Base-by-base conservation (phyloP, 2,329 filamentous ascomycete genomes). In the Xylaria multiplex region DNA sequence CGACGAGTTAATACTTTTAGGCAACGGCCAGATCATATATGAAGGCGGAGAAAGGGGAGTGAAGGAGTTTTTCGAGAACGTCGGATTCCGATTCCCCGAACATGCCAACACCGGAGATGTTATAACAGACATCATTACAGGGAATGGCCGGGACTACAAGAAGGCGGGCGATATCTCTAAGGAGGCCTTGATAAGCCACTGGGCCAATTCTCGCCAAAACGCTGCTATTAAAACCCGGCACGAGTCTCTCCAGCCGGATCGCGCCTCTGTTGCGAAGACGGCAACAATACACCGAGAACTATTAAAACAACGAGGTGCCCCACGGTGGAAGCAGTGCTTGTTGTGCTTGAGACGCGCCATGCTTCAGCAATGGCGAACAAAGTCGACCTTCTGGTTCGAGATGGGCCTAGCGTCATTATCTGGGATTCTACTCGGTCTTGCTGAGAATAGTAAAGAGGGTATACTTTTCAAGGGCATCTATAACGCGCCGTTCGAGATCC, bases 91-190 rank as follows among this genome's bases (percentile, higher is more conserved):
- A 0, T 86, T 89, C 64, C 82, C 82, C 0, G 65, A 75, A 16
- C 79, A 83, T 63, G 79, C 79, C 50, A 89, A 89, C 68, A 82
- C 81, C 6, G 86, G 84, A 8, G 87, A 89, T 67, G 79, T 85
- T 1, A 81, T 89, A 27, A 86, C 86, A n/a, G 86, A 89, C 59
- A 88, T 89, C 68, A 84, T 88, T 70, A 86, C 85, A 0, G 86
- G 86, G 2, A 85, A 87, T 67, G 85, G 86, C 0, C 77, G 81
- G 14, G 73, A 78, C 13, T 87, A 88, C 75, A 85, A 85, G 68
- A 70, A 66, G 3, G 72, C 71, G 0, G 83, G 82, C 4, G 81
- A 85, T 45, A 79, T 83, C 32, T 81, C 80, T 40, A 83, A 83
- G 35, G 78, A 83, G n/a, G 71, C 78, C 8, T 77, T 88, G 30